Evolutionary conservation across 306 rosid species (phyloP).

Genomic region (Cucumis sativus): Cucumber_9930_V3 NC_026660.2:3627501-3628000

Average conservation of each 20-base stretch:
- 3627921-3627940: background rate
- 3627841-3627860: background rate
- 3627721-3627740: background rate
- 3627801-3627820: background rate
- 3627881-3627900: background rate
- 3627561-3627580: background rate
- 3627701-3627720: background rate
- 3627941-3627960: background rate
- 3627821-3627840: background rate
- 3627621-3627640: background rate
- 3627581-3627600: background rate
- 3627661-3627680: background rate
- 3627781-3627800: background rate
- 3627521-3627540: background rate
- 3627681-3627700: background rate
- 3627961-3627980: background rate
- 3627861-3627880: background rate
- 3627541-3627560: background rate
- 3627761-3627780: background rate
- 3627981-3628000: background rate
- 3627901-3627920: background rate
- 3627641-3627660: background rate
- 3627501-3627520: background rate
- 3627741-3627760: background rate
- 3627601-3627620: background rate